These are phyloP conservation scores for Saraca asoca DNA, from an alignment of 331 rosid species.

Conservation along the genomic window DNA sequence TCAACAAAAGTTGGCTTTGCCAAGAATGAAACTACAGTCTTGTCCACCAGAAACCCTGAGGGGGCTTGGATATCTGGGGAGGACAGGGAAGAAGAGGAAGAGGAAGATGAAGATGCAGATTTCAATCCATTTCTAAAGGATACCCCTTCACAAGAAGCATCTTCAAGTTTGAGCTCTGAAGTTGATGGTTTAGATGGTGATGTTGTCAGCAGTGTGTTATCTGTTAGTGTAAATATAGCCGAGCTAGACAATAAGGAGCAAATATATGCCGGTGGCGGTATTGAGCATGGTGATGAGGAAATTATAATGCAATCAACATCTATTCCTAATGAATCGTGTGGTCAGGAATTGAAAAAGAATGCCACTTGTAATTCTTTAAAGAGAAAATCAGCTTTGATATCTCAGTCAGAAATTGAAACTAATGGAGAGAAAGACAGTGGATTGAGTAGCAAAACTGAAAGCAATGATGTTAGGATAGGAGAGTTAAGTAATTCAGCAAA, in stretches of 20 bases:
- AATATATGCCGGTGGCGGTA: constrained; percentile 39
- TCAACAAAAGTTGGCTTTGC: constrained; percentile 38
- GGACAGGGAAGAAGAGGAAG: constrained; percentile 52
- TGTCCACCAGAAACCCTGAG: constrained; percentile 36
- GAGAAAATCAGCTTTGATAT: constrained; percentile 34
- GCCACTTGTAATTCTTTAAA: constrained; percentile 26
- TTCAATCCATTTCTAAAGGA: constrained; percentile 80
- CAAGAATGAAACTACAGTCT: constrained; percentile 30
- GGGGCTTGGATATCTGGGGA: constrained; percentile 44
- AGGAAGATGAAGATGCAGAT: constrained; percentile 78
- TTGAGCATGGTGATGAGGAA: constrained; percentile 67
- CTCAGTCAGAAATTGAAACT: constrained; percentile 42
- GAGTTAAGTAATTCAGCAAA: constrained; percentile 47
- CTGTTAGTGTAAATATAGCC: constrained; percentile 38
- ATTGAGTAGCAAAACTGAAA: constrained; percentile 38
- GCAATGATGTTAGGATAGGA: constrained; percentile 38
- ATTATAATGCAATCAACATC: constrained; percentile 44
- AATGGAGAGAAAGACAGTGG: constrained; percentile 44
- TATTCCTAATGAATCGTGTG: constrained; percentile 34
- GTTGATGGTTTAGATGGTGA: constrained; percentile 69
- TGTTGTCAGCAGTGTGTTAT: constrained; percentile 44
- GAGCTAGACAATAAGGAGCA: constrained; percentile 30
- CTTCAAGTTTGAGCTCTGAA: constrained; percentile 87
- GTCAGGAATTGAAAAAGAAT: constrained; percentile 37
- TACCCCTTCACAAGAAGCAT: constrained; percentile 71